Evolutionary conservation across 768 basidiomycete species (phyloP), one percentile per base, ranked within the genome.

Genomic region (Rhodosporidiobolus sp.): DNA sequence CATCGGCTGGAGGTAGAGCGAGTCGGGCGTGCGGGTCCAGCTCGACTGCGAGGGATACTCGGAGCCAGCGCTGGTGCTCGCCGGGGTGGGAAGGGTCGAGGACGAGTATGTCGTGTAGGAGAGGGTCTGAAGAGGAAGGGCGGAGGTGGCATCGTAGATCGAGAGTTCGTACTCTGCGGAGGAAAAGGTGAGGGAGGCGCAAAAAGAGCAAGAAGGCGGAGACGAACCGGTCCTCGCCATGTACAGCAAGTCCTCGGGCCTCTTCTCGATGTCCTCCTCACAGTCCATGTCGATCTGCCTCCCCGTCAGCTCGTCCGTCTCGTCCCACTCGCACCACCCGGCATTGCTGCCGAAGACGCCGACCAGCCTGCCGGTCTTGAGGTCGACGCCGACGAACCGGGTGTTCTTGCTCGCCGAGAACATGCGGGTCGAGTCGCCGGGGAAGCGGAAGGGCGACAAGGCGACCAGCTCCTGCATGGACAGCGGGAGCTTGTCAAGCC

Each of bases 361-460:
- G 60, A 76, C 91, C 67, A 94, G 85, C 78, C 84, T 86, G 1
- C 92, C 92, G 0, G 91, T 91, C 80, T 90, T 88, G 9, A 84
- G 74, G 66, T 84, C 83, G 48, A 85, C 78, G 3, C 83, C 83
- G 45, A 84, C 77, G 35, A 84, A 81, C 0, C 90, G 91, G 0
- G 93, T 94, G 80, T 94, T 90, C 82, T 96, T 96, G 79, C 87
- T 86, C 16, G 94, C 95, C 5, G 94, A 88, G 79, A 99, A 99
- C 28, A 91, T 85, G 49, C 90, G 86, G 17, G 83, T 83, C 5
- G 87, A 85, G 46, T 87, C 87, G 24, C 85, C 80, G 11, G 86
- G 88, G 80, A 95, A 94, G 28, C 89, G 91, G 59, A 94, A 88
- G 0, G 89, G 89, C 3, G 87, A 93, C 80, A 91, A 83, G 75